phyloP scores from a whole-genome alignment of 1,284 basidiomycete species.

The Leccinum ponderosum region DNA sequence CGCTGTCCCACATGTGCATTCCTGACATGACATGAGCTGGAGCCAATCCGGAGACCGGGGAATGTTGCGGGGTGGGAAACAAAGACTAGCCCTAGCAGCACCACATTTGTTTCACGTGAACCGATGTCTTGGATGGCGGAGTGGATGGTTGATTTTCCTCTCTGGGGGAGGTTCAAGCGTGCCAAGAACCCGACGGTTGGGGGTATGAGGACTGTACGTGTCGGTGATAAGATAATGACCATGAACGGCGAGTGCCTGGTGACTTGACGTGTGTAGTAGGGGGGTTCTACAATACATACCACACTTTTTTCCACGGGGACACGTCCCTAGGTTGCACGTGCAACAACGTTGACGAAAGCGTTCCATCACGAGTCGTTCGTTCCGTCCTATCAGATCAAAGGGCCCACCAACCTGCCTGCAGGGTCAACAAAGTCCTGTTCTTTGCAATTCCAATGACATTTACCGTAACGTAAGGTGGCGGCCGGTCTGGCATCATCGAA shows the following conservation, averaged over 20 bases:
- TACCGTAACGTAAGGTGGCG: not conserved
- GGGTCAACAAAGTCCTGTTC: conserved; percentile 1
- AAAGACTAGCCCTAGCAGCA: not conserved
- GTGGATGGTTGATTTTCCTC: not conserved
- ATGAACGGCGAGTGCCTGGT: not conserved
- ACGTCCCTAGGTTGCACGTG: conserved; percentile 14
- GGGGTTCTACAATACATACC: not conserved
- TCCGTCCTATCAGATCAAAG: not conserved
- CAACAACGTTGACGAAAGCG: not conserved
- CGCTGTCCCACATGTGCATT: not conserved
- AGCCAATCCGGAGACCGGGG: not conserved
- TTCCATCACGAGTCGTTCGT: not conserved
- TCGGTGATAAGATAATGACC: not conserved
- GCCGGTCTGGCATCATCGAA: not conserved
- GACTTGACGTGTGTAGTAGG: not conserved
- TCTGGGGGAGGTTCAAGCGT: not conserved
- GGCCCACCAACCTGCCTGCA: not conserved
- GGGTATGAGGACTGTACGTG: not conserved
- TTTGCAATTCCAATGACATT: conserved; percentile 9
- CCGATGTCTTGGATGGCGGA: not conserved
- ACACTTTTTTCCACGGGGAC: conserved; percentile 15
- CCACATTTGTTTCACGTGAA: not conserved
- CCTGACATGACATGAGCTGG: not conserved
- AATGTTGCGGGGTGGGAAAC: conserved; percentile 22
- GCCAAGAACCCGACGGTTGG: not conserved